A percentile compares a stretch with the other conserved stretches of the same genome.
Evolutionary conservation across 208 protist genomes (phyloP).

Genomic region (Crithidia fasciculata): DNA sequence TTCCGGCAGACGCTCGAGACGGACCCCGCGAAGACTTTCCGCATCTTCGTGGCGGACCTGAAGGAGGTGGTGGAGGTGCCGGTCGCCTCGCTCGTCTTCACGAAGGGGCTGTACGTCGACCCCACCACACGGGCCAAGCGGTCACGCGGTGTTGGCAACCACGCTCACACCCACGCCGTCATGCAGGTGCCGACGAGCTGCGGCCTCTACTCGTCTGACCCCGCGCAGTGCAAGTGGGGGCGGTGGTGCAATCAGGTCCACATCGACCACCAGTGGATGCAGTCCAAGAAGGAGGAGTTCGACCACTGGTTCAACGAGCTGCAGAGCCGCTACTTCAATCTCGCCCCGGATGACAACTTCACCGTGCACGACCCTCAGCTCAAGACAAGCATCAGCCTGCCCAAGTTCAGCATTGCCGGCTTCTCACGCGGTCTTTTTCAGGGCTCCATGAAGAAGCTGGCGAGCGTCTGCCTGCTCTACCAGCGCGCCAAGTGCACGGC

Average conservation of each 20-base stretch:
- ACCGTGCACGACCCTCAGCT: slow-evolving; percentile 81
- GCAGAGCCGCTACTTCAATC: slow-evolving; percentile 55
- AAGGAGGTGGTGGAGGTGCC: slow-evolving; percentile 86
- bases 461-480: slow-evolving; percentile 86
- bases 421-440: slow-evolving; percentile 87
- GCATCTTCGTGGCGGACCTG: slow-evolving; percentile 79
- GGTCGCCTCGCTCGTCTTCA: slow-evolving; percentile 64
- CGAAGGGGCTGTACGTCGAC: slow-evolving; percentile 81
- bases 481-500: slow-evolving; percentile 85
- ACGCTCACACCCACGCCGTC: slow-evolving; percentile 47
- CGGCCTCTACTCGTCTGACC: slow-evolving; percentile 76
- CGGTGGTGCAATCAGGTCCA: slow-evolving; percentile 91
- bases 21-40: slow-evolving; percentile 57
- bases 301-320: slow-evolving; percentile 75
- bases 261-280: slow-evolving; percentile 78
- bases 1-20: slow-evolving; percentile 51
- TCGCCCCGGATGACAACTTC: slow-evolving; percentile 63
- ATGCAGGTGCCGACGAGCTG: slow-evolving; percentile 81
- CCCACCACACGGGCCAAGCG: slow-evolving; percentile 60
- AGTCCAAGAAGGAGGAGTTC: slow-evolving; percentile 71
- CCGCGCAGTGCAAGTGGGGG: slow-evolving; percentile 81
- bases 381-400: slow-evolving; percentile 57
- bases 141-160: slow-evolving; percentile 40
- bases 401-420: slow-evolving; percentile 71
- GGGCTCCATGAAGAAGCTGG: slow-evolving; percentile 71